These are phyloP conservation scores for Apiospora saccharicola DNA, from an alignment of 2,329 filamentous ascomycete species.

Conservation along the genomic window DNA sequence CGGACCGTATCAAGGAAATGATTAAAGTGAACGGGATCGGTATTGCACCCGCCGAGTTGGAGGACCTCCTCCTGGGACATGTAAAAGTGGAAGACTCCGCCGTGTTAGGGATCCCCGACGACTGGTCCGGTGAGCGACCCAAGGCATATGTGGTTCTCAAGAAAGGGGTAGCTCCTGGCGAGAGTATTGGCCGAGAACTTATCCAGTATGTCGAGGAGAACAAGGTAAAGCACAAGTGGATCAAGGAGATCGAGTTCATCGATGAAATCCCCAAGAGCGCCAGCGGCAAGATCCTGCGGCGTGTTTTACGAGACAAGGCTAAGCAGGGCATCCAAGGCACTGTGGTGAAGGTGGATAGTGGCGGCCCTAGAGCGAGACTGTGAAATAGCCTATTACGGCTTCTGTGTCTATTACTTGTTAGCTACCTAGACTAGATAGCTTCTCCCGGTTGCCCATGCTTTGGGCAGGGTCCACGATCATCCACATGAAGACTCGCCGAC, in stretches of 20 bases:
- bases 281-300: slow-evolving; percentile 69
- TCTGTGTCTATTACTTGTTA: background rate
- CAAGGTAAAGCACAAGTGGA: slow-evolving; percentile 66
- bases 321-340: slow-evolving; percentile 13
- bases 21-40: slow-evolving; percentile 70
- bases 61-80: slow-evolving; percentile 80
- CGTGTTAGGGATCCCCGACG: slow-evolving; percentile 75
- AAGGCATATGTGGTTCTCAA: slow-evolving; percentile 71
- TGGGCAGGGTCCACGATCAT: background rate
- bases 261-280: slow-evolving; percentile 69
- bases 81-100: slow-evolving; percentile 79
- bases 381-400: background rate
- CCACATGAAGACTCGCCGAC: background rate
- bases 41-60: slow-evolving; percentile 84
- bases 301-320: slow-evolving; percentile 64
- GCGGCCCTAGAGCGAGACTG: slow-evolving; percentile 3
- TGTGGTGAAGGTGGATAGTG: background rate
- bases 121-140: slow-evolving; percentile 70
- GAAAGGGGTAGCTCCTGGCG: slow-evolving; percentile 56
- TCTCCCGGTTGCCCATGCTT: background rate
- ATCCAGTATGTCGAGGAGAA: slow-evolving; percentile 61
- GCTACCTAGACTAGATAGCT: background rate
- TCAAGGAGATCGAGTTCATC: slow-evolving; percentile 63
- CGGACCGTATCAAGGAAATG: slow-evolving; percentile 71
- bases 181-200: slow-evolving; percentile 52